These are phyloP conservation scores for Pseudoturritis turrita DNA, from an alignment of 345 rosid species.

Conservation along the genomic window DNA sequence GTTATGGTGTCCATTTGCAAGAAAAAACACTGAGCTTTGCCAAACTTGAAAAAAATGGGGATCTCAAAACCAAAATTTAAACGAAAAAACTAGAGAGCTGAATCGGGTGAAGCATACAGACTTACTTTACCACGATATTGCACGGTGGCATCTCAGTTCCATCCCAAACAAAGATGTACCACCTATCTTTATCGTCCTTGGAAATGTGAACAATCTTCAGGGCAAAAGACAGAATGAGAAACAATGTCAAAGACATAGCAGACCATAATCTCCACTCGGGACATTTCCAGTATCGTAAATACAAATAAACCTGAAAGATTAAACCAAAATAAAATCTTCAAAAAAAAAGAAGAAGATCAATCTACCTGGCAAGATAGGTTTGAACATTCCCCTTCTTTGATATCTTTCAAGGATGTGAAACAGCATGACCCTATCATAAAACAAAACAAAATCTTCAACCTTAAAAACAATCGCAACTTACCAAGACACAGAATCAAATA, in stretches of 20 bases:
- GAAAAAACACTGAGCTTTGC: neutral
- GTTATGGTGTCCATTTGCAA: constrained; percentile 4
- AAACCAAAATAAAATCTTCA: neutral
- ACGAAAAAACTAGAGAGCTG: neutral
- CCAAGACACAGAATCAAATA: neutral
- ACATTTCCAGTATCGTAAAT: neutral
- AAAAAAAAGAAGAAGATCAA: neutral
- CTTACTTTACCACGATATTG: constrained; percentile 18
- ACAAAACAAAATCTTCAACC: neutral
- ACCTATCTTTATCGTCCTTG: constrained; percentile 10
- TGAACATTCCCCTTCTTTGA: constrained; percentile 20
- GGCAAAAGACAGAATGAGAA: neutral
- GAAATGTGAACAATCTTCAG: constrained; percentile 21
- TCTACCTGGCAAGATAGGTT: constrained; percentile 15
- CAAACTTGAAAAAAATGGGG: neutral
- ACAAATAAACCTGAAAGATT: neutral
- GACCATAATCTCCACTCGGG: neutral
- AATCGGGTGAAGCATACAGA: neutral
- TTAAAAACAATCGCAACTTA: neutral
- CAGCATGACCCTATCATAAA: constrained; percentile 19
- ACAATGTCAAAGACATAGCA: constrained; percentile 3
- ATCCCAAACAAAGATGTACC: constrained; percentile 26
- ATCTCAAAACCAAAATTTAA: neutral
- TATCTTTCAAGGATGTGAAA: constrained; percentile 23
- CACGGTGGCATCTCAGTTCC: constrained; percentile 29